Percentiles rank a stretch among this genome's conserved stretches.
Evolutionary conservation across 2,329 filamentous ascomycete genomes (phyloP).

Genomic region (Aspergillus persii): DNA sequence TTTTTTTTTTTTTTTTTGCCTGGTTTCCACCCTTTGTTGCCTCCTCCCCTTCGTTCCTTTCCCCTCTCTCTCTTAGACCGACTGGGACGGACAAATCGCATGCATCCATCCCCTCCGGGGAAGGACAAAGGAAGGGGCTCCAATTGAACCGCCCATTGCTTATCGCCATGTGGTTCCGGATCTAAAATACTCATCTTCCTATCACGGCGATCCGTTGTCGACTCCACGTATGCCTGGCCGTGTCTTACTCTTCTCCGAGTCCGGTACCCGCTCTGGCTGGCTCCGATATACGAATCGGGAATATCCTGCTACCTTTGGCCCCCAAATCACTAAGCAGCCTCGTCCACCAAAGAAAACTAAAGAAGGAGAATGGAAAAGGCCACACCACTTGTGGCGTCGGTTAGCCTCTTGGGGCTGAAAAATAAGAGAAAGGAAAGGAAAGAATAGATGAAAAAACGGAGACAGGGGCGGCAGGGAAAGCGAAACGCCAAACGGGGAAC

Average conservation of each 20-base stretch:
- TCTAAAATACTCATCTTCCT: constrained; percentile 14
- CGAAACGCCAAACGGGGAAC: not conserved
- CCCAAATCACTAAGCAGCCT: constrained; percentile 13
- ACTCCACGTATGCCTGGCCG: constrained; percentile 16
- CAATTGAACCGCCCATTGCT: constrained; percentile 13
- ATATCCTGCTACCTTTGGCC: constrained; percentile 12
- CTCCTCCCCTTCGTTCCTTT: not conserved
- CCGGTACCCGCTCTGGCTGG: constrained; percentile 7
- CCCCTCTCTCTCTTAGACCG: not conserved
- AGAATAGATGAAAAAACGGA: not conserved
- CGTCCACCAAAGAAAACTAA: not conserved
- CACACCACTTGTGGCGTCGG: constrained; percentile 9
- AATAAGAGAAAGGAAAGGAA: not conserved
- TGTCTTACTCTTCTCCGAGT: constrained; percentile 8
- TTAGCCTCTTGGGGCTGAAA: constrained; percentile 21
- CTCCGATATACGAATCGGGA: constrained; percentile 12
- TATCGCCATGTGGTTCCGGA: constrained; percentile 24
- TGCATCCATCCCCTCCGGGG: not conserved
- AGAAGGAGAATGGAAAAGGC: constrained; percentile 1
- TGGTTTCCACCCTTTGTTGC: not conserved
- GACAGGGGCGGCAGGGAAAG: not conserved
- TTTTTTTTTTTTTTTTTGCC: not conserved
- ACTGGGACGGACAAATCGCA: not conserved
- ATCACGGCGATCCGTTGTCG: constrained; percentile 17
- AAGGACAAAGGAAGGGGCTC: not conserved